phyloP scores from a whole-genome alignment of 169 alveolate species.

The Besnoitia besnoiti region DNA sequence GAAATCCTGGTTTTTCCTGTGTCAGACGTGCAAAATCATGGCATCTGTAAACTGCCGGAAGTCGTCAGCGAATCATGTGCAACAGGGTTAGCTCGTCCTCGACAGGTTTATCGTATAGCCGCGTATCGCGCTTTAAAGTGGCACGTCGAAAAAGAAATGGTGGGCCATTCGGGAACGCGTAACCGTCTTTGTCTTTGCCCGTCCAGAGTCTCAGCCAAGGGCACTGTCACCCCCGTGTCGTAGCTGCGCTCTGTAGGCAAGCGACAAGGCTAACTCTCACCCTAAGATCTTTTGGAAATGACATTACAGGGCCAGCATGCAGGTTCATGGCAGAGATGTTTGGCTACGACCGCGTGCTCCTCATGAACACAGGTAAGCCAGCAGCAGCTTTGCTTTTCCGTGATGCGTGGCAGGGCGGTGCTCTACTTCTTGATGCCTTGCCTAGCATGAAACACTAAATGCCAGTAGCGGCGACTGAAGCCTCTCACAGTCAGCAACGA shows the following conservation, averaged over 20 bases:
- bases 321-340: conserved; percentile 82
- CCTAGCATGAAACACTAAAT: too few relatives aligned
- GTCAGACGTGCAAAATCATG: too few relatives aligned
- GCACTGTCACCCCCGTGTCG: conserved; percentile 93
- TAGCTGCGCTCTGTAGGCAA: conserved; percentile 84
- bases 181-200: conserved; percentile 85
- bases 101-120: too few relatives aligned
- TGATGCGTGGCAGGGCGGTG: background rate
- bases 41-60: too few relatives aligned
- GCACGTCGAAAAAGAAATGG: too few relatives aligned
- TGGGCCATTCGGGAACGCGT: too few relatives aligned
- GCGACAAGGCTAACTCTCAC: conserved; percentile 85
- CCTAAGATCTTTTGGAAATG: conserved; percentile 89
- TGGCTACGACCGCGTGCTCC: conserved; percentile 81
- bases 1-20: too few relatives aligned
- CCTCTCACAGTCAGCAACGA: background rate
- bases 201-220: conserved; percentile 82
- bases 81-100: too few relatives aligned
- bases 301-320: conserved; percentile 83
- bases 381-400: background rate
- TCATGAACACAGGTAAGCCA: conserved; percentile 90
- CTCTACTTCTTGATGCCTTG: too few relatives aligned
- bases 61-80: too few relatives aligned
- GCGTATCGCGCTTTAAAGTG: too few relatives aligned
- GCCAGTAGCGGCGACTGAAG: too few relatives aligned